Evolutionary conservation across 2,329 filamentous ascomycete genomes (phyloP).

Genomic region (Podosphaera leucotricha): DNA sequence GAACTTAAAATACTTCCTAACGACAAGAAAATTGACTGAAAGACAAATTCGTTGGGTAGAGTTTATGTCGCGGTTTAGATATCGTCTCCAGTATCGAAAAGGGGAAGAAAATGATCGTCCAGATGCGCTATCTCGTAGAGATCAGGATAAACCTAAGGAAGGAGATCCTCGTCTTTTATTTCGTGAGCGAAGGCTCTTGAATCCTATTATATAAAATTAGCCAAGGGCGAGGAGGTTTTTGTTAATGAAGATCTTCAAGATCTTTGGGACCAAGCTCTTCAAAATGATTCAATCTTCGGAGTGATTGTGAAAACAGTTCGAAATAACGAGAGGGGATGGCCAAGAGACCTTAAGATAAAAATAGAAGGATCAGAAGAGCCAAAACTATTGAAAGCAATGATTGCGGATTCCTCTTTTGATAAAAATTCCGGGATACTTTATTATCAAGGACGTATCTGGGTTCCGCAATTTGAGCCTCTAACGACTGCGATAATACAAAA

Average conservation of each 20-base stretch:
- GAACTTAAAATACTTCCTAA: not conserved
- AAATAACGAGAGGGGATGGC: not conserved
- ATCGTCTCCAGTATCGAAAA: not conserved
- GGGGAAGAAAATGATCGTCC: not conserved
- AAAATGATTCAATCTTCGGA: not conserved
- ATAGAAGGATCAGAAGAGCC: not conserved
- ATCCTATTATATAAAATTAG: not conserved
- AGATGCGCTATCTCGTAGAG: not conserved
- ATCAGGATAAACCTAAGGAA: not conserved
- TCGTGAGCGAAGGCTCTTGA: not conserved
- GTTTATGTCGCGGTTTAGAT: not conserved
- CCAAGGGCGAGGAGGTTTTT: not conserved
- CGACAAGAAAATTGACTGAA: not conserved
- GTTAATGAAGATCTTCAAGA: not conserved
- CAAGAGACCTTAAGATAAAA: not conserved
- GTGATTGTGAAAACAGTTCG: not conserved
- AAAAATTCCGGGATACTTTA: not conserved
- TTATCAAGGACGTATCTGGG: not conserved
- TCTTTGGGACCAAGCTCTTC: not conserved
- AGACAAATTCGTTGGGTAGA: not conserved
- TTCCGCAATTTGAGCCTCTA: not conserved
- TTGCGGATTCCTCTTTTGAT: not conserved
- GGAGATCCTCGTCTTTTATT: constrained; percentile 1
- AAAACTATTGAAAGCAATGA: not conserved
- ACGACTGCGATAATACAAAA: not conserved